Conservation (phyloP, 2,329 filamentous ascomycete species). For the Venturia effusa region DNA sequence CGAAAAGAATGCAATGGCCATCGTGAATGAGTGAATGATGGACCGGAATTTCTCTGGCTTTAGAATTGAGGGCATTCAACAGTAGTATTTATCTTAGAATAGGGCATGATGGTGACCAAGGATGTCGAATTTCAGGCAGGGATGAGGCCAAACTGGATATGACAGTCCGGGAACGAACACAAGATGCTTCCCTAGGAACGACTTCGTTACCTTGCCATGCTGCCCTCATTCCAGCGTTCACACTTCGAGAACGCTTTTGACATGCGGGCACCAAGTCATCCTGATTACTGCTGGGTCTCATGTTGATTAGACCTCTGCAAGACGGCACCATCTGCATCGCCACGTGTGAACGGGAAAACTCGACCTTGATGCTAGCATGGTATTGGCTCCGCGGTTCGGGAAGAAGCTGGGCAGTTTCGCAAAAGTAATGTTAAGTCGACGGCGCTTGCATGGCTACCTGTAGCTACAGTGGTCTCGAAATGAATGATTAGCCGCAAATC, state of each 20-base stretch:
- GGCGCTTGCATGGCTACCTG: background rate
- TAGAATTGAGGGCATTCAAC: background rate
- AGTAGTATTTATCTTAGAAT: background rate
- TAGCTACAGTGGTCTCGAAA: no score
- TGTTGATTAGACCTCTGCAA: background rate
- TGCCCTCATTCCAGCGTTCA: no score
- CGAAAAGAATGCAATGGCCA: background rate
- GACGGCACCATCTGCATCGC: background rate
- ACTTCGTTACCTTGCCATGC: background rate
- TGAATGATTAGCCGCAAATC: no score
- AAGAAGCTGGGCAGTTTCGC: background rate
- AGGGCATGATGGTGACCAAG: background rate
- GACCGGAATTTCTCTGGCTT: background rate
- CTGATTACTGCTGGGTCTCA: background rate
- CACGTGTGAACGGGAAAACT: background rate
- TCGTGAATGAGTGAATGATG: background rate
- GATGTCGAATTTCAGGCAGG: background rate
- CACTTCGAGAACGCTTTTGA: background rate
- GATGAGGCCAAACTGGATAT: background rate
- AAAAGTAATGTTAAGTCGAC: background rate
- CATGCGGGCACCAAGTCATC: background rate
- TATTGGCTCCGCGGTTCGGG: background rate
- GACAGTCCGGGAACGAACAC: background rate
- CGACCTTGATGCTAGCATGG: background rate
- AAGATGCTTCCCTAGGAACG: background rate